A percentile compares a stretch with the other conserved stretches of the same genome.
phyloP scores from a whole-genome alignment of 2,329 filamentous ascomycete species.

The Alternaria alternata region DNA sequence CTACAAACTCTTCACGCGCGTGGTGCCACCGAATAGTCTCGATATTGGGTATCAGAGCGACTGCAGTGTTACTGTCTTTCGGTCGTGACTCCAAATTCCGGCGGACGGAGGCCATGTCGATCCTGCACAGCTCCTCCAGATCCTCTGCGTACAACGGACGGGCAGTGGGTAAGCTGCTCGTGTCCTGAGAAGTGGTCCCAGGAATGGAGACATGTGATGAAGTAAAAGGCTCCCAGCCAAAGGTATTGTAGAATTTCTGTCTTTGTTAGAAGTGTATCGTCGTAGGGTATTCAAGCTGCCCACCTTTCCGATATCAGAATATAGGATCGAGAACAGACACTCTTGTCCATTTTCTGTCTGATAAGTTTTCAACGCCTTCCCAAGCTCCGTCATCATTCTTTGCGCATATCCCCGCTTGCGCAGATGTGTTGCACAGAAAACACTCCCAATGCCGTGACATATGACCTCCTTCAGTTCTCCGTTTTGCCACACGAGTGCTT shows the following conservation, averaged over 20 bases:
- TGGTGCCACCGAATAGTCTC: conserved; percentile 79
- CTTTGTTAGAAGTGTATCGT: conserved; percentile 70
- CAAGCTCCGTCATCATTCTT: conserved; percentile 78
- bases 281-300: conserved; percentile 66
- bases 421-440: conserved; percentile 75
- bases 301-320: conserved; percentile 79
- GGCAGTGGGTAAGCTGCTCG: conserved; percentile 31
- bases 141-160: conserved; percentile 66
- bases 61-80: conserved; percentile 57
- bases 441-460: conserved; percentile 79
- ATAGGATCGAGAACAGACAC: conserved; percentile 78
- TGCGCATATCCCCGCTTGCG: conserved; percentile 79
- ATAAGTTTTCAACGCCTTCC: conserved; percentile 61
- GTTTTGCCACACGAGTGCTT: conserved; percentile 54
- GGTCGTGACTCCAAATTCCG: conserved; percentile 56
- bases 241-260: conserved; percentile 78
- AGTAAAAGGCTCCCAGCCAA: conserved; percentile 78
- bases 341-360: conserved; percentile 53
- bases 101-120: conserved; percentile 71
- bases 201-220: conserved; percentile 70
- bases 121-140: conserved; percentile 67
- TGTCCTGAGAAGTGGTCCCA: conserved; percentile 12
- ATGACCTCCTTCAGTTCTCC: conserved; percentile 64
- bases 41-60: conserved; percentile 74
- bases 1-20: conserved; percentile 81